Evolutionary conservation across 495 filamentous ascomycete species (phyloP).

Genomic region (Chaetomidium leptoderma): DNA sequence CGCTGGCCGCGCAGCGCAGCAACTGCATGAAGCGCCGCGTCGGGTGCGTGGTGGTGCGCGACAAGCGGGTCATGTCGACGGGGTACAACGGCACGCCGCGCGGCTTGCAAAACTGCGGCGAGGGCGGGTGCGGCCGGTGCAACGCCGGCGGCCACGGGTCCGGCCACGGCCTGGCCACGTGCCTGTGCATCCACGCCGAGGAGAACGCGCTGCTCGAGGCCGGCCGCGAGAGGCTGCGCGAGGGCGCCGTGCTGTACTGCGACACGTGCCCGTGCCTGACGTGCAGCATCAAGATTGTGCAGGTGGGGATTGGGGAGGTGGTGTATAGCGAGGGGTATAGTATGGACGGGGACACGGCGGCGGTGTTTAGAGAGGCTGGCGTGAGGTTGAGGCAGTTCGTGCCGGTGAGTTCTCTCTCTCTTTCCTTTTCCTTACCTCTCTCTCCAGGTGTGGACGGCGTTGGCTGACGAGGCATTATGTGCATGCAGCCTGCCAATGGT

Average conservation of each 20-base stretch:
- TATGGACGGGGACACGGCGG: slow-evolving; percentile 85
- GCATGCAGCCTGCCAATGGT: slow-evolving; percentile 49
- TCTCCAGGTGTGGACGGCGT: neutral
- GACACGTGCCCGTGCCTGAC: slow-evolving; percentile 97
- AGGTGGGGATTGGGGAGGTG: slow-evolving; percentile 92
- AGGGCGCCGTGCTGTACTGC: slow-evolving; percentile 80
- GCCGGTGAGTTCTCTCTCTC: slow-evolving; percentile 55
- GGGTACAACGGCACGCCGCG: slow-evolving; percentile 98
- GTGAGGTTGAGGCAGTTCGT: slow-evolving; percentile 76
- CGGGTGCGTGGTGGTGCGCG: slow-evolving; percentile 88
- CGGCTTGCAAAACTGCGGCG: slow-evolving; percentile 80
- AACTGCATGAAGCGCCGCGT: slow-evolving; percentile 99
- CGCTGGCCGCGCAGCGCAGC: slow-evolving; percentile 81
- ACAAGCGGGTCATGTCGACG: slow-evolving; percentile 83
- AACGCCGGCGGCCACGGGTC: slow-evolving; percentile 64
- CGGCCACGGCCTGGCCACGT: slow-evolving; percentile 73
- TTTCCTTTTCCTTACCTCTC: neutral
- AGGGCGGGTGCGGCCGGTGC: slow-evolving; percentile 87
- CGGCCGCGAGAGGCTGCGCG: slow-evolving; percentile 80
- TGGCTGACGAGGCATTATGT: neutral
- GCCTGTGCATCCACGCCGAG: slow-evolving; percentile 92
- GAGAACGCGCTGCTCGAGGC: slow-evolving; percentile 96
- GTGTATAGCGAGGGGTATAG: slow-evolving; percentile 91
- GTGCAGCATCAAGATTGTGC: slow-evolving; percentile 96
- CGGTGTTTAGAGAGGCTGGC: slow-evolving; percentile 69